Conservation (phyloP, 2,329 filamentous ascomycete genomes). For the Aureobasidium zeae region DNA sequence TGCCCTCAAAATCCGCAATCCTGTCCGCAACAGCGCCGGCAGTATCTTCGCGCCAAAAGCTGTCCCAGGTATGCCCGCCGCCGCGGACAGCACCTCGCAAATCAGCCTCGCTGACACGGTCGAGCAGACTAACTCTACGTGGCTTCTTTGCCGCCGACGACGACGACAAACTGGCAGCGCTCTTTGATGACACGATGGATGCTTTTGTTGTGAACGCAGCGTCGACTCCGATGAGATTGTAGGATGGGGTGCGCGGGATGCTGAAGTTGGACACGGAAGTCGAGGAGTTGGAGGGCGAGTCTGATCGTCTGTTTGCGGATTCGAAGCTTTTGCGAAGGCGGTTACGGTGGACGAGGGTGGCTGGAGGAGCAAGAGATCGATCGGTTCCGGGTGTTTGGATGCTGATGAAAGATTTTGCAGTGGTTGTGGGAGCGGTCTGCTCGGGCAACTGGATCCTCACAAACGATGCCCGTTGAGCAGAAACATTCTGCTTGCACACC, state of each 20-base stretch:
- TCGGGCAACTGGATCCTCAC: background rate
- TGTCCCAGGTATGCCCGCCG: too few relatives aligned
- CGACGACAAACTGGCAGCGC: background rate
- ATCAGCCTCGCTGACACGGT: background rate
- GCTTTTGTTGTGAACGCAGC: too few relatives aligned
- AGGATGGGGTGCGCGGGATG: conserved; percentile 6
- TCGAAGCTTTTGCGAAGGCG: conserved; percentile 5
- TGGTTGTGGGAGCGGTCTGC: background rate
- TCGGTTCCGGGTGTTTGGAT: too few relatives aligned
- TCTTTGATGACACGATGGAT: too few relatives aligned
- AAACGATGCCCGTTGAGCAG: conserved; percentile 2
- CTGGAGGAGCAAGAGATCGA: too few relatives aligned
- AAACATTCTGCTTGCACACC: background rate
- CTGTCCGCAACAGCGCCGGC: background rate
- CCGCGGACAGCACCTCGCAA: background rate
- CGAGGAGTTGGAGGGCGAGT: background rate
- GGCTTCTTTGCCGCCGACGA: too few relatives aligned
- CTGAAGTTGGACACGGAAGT: background rate
- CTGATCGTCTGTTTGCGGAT: background rate
- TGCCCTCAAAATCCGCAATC: too few relatives aligned
- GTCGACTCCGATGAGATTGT: background rate
- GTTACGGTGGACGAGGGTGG: conserved; percentile 1
- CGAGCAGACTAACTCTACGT: background rate
- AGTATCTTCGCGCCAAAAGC: conserved; percentile 1
- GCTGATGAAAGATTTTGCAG: background rate